A percentile compares a stretch with the other conserved stretches of the same genome.
These are phyloP conservation scores for Xeromyces bisporus DNA, from an alignment of 495 filamentous ascomycete genomes.

Conservation along the genomic window DNA sequence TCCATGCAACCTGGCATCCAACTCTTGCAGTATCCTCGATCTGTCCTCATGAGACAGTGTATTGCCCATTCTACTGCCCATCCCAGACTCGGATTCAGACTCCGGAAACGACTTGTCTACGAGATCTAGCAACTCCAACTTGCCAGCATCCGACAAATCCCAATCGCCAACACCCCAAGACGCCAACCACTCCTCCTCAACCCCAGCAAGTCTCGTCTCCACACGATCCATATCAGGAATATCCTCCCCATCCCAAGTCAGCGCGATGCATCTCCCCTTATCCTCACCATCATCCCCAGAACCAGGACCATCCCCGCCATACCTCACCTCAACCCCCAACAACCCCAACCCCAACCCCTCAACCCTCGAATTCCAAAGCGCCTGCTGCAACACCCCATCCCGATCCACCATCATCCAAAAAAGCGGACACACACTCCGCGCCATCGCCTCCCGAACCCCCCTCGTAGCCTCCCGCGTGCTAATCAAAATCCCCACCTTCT, in stretches of 20 bases:
- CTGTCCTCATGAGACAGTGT: constrained; percentile 13
- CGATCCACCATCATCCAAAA: constrained; percentile 35
- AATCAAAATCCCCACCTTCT: constrained; percentile 48
- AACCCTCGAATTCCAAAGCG: constrained; percentile 32
- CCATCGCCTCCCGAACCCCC: constrained; percentile 49
- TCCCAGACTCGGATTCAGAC: constrained; percentile 3
- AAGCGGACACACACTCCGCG: constrained; percentile 47
- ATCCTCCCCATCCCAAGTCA: constrained; percentile 43
- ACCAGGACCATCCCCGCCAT: constrained; percentile 13
- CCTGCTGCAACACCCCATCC: constrained; percentile 22
- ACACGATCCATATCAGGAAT: constrained; percentile 23
- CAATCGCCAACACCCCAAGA: constrained; percentile 12
- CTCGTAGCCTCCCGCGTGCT: constrained; percentile 36
- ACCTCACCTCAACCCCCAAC: constrained; percentile 41
- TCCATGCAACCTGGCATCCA: constrained; percentile 4
- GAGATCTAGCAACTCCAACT: constrained; percentile 15
- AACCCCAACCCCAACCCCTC: constrained; percentile 45
- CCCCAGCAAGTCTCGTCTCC: constrained; percentile 11
- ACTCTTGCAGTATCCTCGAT: constrained; percentile 7
- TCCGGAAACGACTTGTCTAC: constrained; percentile 18
- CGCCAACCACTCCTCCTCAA: constrained; percentile 18
- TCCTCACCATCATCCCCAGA: constrained; percentile 1
- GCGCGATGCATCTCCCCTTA: constrained; percentile 24
- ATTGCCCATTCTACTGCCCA: constrained; percentile 3
- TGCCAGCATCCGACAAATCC: constrained; percentile 6